Evolutionary conservation across 306 rosid species (phyloP).

Genomic region (Leucaena leucocephala): DNA sequence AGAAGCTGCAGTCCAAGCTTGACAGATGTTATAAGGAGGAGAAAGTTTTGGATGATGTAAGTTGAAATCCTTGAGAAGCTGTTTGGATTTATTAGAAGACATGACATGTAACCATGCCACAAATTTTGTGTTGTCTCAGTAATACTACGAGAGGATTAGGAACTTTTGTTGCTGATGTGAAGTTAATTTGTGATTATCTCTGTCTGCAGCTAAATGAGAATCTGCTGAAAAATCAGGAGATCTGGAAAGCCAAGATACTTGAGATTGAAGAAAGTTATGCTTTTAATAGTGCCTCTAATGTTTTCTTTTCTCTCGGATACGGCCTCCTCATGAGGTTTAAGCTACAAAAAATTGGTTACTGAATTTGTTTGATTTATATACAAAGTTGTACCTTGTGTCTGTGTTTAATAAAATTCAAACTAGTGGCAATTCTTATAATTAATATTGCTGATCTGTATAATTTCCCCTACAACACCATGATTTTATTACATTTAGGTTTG

Average conservation of each 20-base stretch:
- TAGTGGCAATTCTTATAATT: not conserved
- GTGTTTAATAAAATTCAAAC: not conserved
- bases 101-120: slow-evolving; percentile 19
- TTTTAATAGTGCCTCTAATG: slow-evolving; percentile 1
- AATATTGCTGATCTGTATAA: not conserved
- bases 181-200: slow-evolving; percentile 32
- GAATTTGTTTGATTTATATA: not conserved
- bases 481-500: not conserved
- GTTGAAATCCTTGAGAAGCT: slow-evolving; percentile 29
- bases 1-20: slow-evolving; percentile 79
- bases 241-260: slow-evolving; percentile 69
- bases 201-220: slow-evolving; percentile 85
- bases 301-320: not conserved
- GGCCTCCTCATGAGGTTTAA: not conserved
- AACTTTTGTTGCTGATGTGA: slow-evolving; percentile 9
- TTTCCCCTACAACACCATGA: not conserved
- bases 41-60: slow-evolving; percentile 82
- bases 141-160: slow-evolving; percentile 12
- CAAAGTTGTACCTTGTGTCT: not conserved
- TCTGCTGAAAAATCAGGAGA: slow-evolving; percentile 78
- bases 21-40: slow-evolving; percentile 78
- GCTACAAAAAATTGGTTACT: not conserved
- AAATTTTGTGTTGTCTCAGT: slow-evolving; percentile 18
- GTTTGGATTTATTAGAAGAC: slow-evolving; percentile 12
- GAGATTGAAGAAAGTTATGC: slow-evolving; percentile 80